Conservation (phyloP, 495 filamentous ascomycete genomes). For the Daldinia vernicosa region DNA sequence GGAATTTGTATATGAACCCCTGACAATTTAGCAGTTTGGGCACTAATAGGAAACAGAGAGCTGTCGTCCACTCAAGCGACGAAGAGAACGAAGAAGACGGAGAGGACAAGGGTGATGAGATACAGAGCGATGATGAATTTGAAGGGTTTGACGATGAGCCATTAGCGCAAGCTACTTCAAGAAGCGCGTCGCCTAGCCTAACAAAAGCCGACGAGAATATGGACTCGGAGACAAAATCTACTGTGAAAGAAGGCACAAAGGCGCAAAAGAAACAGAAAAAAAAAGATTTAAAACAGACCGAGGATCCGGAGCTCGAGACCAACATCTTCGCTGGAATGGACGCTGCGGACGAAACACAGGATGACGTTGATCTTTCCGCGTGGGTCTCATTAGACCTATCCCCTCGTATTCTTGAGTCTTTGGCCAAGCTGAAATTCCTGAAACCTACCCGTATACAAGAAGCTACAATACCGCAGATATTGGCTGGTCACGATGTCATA, state of each 20-base stretch:
- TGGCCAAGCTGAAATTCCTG: conserved; percentile 79
- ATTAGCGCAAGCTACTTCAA: not conserved
- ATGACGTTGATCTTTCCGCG: conserved; percentile 69
- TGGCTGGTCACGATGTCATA: conserved; percentile 77
- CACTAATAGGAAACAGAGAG: conserved; percentile 37
- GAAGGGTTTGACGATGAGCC: conserved; percentile 62
- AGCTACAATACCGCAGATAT: conserved; percentile 78
- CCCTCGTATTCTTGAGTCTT: conserved; percentile 69
- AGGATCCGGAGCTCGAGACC: conserved; percentile 49
- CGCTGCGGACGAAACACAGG: conserved; percentile 49
- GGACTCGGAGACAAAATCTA: conserved; percentile 9
- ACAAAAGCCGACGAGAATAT: conserved; percentile 26
- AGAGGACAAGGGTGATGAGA: not conserved
- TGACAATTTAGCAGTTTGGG: not conserved
- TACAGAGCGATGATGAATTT: conserved; percentile 55
- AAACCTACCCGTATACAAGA: conserved; percentile 84
- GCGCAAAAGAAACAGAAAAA: conserved; percentile 55
- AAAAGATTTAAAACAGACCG: conserved; percentile 47
- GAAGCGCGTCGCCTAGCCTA: conserved; percentile 4
- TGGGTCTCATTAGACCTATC: conserved; percentile 81
- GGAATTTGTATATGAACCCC: conserved; percentile 58
- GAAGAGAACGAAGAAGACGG: conserved; percentile 43
- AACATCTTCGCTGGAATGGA: conserved; percentile 54
- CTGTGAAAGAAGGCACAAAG: conserved; percentile 42
- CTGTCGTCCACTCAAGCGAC: conserved; percentile 6